Evolutionary conservation across 306 rosid species (phyloP), one percentile per base, ranked within the genome.

Genomic region (Spatholobus suberectus): DNA sequence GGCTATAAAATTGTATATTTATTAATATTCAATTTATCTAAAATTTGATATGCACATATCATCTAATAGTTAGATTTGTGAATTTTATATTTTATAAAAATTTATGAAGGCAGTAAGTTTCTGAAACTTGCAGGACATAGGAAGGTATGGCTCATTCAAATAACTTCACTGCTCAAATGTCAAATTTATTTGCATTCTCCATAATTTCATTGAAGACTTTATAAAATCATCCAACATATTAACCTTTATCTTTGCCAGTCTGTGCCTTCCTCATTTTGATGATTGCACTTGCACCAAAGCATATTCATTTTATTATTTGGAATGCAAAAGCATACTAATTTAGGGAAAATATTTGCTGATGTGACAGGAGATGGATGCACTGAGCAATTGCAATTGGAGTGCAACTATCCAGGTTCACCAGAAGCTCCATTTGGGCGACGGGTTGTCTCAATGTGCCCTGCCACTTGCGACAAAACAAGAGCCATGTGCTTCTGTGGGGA

Each of bases 401-500:
- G 98, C 92, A 95, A 95, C 89, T 61, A 54, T 79, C 90, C 88
- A 24, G 87, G 82, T 66, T 72, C 93, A 57, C 87, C 89, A 61
- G 88, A 86, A 35, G 57, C 15, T 79, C 97, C 97, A 58, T 90
- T 88, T 70, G 98, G 98, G 80, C 85, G 81, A 86, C 88, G 97
- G 98, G 92, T 90, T 78, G 97, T 91, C 82, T 95, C 97, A 32
- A 91, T 93, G 76, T 95, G 98, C 83, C 85, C 98, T 5, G 90
- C 94, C 55, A 78, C 88, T 67, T 95, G 98, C 83, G 98, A 95
- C 93, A 91, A 88, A 81, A 91, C 92, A 75, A 89, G 82, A 81
- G 98, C 98, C 57, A 91, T 95, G 97, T 95, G 98, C 89, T 95
- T 95, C 88, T 95, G 98, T 67, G 98, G 98, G 18, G 97, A 93